Conservation (phyloP, 768 basidiomycete species). For the Hydnum rufescens region DNA sequence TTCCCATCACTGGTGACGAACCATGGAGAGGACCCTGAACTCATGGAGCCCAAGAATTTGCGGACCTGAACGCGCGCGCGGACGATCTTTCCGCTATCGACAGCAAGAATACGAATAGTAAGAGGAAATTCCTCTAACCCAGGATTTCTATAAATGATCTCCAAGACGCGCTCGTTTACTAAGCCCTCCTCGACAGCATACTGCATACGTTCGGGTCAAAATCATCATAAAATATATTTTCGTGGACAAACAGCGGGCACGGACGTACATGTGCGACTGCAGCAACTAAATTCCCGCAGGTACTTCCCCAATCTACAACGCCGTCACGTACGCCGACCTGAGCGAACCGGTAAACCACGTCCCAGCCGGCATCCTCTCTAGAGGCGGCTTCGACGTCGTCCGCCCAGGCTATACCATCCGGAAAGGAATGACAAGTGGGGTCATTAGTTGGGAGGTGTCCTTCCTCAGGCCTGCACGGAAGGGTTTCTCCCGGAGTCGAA, state of each 20-base stretch:
- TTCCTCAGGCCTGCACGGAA: neutral
- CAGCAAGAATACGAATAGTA: conserved; percentile 8
- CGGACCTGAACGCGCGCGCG: neutral
- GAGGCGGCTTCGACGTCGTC: neutral
- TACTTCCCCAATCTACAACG: conserved; percentile 46
- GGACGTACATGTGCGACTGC: neutral
- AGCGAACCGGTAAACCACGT: conserved; percentile 54
- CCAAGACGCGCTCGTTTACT: conserved; percentile 19
- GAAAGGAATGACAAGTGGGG: no score
- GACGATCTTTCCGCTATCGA: conserved; percentile 1
- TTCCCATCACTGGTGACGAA: neutral
- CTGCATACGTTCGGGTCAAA: conserved; percentile 29
- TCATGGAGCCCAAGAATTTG: neutral
- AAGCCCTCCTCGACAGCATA: conserved; percentile 47
- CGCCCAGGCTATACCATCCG: neutral
- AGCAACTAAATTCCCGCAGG: conserved; percentile 26
- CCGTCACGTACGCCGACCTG: conserved; percentile 35
- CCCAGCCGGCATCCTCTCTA: conserved; percentile 12
- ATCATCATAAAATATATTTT: neutral
- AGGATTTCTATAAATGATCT: neutral
- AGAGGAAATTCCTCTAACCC: neutral
- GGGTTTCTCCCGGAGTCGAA: conserved; percentile 21
- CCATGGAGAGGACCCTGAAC: neutral
- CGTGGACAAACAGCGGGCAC: neutral
- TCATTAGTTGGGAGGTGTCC: no score